These are phyloP conservation scores for Orbilia javanica DNA, from an alignment of 2,329 filamentous ascomycete species.

Conservation along the genomic window DNA sequence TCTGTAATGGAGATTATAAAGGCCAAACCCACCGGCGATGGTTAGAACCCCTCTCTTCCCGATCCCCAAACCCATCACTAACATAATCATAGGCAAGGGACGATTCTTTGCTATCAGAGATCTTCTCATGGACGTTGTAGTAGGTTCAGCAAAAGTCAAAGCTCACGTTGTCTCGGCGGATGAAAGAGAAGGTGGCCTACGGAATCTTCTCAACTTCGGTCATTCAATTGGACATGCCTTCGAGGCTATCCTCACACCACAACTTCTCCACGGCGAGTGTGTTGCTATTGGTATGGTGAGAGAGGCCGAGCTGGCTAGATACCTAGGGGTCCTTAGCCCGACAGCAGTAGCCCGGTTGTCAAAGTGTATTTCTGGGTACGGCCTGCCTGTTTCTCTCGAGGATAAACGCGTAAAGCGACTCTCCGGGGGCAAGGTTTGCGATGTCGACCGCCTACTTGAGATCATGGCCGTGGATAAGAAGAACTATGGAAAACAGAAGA, in stretches of 20 bases:
- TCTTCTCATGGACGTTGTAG: slow-evolving; percentile 81
- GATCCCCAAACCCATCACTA: background rate
- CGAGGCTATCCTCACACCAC: slow-evolving; percentile 93
- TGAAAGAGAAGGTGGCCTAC: slow-evolving; percentile 91
- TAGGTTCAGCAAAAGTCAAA: slow-evolving; percentile 93
- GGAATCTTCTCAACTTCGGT: slow-evolving; percentile 96
- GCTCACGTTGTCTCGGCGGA: slow-evolving; percentile 93
- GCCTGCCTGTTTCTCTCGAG: slow-evolving; percentile 83
- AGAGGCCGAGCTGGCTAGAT: slow-evolving; percentile 91
- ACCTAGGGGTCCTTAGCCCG: slow-evolving; percentile 85
- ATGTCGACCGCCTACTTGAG: slow-evolving; percentile 83
- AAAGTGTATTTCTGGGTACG: slow-evolving; percentile 96
- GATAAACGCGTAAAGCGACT: slow-evolving; percentile 85
- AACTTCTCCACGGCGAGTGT: slow-evolving; percentile 93
- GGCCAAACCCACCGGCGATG: slow-evolving; percentile 69
- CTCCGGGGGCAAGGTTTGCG: slow-evolving; percentile 87
- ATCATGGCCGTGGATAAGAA: slow-evolving; percentile 99
- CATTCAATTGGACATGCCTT: slow-evolving; percentile 98
- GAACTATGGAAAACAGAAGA: slow-evolving; percentile 94
- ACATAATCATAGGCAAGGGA: slow-evolving; percentile 64
- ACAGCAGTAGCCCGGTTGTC: slow-evolving; percentile 88
- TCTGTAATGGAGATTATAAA: slow-evolving; percentile 80
- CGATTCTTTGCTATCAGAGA: slow-evolving; percentile 78
- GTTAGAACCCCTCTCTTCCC: slow-evolving; percentile 48
- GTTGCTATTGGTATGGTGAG: slow-evolving; percentile 99